Evolutionary conservation across 1,139 yeast genomes (phyloP), one percentile per base, ranked within the genome.

Genomic region (Meyerozyma smithsonii): DNA sequence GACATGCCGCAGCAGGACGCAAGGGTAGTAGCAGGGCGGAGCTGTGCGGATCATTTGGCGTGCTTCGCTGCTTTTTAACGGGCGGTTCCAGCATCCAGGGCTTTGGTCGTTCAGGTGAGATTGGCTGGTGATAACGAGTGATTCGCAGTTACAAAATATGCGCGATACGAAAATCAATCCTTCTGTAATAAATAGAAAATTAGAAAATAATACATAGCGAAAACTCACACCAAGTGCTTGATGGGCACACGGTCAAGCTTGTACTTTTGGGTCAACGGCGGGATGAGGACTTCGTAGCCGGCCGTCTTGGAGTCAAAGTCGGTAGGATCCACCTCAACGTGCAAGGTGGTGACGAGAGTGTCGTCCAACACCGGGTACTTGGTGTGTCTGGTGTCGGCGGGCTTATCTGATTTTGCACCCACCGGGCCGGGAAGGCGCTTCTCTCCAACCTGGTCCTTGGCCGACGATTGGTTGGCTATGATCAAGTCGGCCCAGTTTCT

Each of bases 401-500:
- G 24, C 36, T 14, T 10, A 3, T 30, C 43, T 6, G 35, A 49
- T 3, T 41, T 38, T 26, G 43, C 46, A 25, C 48, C 45, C 24
- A 53, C 44, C 2, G 70, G 61, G 21, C 63, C 62, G 1, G 74
- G 74, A 42, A 59, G 59, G 46, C 52, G 55, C 38, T 52, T 46
- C n/a, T 46, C 28, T 23, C 49, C 52, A 6, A 36, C 23, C 11
- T 40, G 40, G 7, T 37, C 20, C 38, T 33, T 46, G 35, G 40
- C 35, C 30, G 23, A 33, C 2, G 71, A 62, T 45, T 69, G 70
- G 20, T 56, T 58, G 6, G 69, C 77, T 37, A 69, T 28, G 4
- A 68, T 54, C 46, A 71, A 63, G 47, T 70, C 77, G 46, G 66
- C 64, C 87, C 90, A 90, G 64, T 90, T 90, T 56, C 97, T 75